Evolutionary conservation across 2,329 filamentous ascomycete genomes (phyloP).

Genomic region (Clonostachys chloroleuca): DNA sequence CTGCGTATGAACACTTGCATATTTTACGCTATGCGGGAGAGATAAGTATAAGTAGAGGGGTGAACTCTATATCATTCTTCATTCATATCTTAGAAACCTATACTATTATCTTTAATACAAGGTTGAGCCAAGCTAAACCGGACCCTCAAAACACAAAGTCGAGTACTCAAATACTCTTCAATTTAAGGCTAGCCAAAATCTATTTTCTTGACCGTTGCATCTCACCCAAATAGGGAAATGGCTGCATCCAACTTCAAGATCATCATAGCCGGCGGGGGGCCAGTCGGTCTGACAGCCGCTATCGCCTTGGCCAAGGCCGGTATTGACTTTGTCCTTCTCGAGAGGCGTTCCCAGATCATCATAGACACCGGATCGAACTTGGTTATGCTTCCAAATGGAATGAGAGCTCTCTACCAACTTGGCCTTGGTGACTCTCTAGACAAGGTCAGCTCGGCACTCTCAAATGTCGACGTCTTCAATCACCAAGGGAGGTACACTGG

Average conservation of each 20-base stretch:
- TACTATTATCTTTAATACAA: too few species aligned
- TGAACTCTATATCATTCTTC: too few species aligned
- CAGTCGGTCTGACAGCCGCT: constrained; percentile 15
- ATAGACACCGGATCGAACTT: constrained; percentile 21
- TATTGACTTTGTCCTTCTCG: constrained; percentile 31
- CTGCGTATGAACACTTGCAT: too few species aligned
- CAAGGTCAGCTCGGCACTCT: constrained; percentile 11
- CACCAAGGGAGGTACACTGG: constrained; percentile 14
- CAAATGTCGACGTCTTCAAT: constrained; percentile 12
- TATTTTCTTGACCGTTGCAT: too few species aligned
- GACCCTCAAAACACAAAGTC: too few species aligned
- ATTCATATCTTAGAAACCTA: too few species aligned
- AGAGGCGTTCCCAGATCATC: constrained; percentile 17
- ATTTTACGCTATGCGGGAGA: too few species aligned
- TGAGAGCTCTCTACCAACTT: constrained; percentile 23
- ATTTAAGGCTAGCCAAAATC: too few species aligned
- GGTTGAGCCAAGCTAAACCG: too few species aligned
- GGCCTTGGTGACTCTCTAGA: constrained; percentile 14
- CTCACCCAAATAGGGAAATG: constrained; percentile 5
- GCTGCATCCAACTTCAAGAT: too few species aligned
- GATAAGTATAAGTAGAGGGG: too few species aligned
- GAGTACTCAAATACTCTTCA: too few species aligned
- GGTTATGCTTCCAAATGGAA: constrained; percentile 16
- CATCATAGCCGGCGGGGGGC: constrained; percentile 15
- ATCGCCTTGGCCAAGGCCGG: constrained; percentile 13